Percentiles rank a stretch among this genome's conserved stretches.
Conservation (phyloP, 106 monocot species). For the Dioscorea zingiberensis region DNA sequence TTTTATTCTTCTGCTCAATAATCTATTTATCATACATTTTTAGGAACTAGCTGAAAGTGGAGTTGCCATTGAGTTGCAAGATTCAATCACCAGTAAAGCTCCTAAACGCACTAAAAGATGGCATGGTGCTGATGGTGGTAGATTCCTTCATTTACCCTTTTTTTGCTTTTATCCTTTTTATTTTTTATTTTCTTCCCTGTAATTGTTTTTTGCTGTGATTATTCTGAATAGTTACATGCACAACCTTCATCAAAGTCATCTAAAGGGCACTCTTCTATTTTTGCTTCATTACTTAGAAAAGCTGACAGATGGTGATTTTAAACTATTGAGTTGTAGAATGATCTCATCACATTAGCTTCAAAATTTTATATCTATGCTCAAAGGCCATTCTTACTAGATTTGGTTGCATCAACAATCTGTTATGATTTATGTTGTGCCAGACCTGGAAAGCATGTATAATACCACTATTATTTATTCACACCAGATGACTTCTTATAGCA, state of each 20-base stretch:
- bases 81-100: slow-evolving; percentile 15
- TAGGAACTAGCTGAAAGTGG: background rate
- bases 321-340: too few species aligned
- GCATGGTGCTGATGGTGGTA: slow-evolving; percentile 11
- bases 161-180: background rate
- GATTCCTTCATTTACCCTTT: background rate
- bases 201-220: background rate
- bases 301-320: too few species aligned
- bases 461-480: too few species aligned
- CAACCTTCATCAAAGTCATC: background rate
- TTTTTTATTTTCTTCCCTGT: background rate
- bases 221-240: background rate
- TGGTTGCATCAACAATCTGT: too few species aligned
- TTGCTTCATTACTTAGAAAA: background rate
- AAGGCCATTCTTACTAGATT: background rate
- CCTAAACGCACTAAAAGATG: slow-evolving; percentile 12
- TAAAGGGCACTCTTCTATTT: background rate
- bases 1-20: slow-evolving; percentile 2
- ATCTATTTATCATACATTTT: background rate
- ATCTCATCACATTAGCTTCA: too few species aligned
- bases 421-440: too few species aligned
- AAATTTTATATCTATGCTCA: too few species aligned
- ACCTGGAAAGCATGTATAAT: too few species aligned
- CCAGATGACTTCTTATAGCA: too few species aligned
- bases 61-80: slow-evolving; percentile 2